Percentiles rank a stretch among this genome's conserved stretches.
phyloP scores from a whole-genome alignment of 1,139 yeast genomes.

The Yamadazyma blattariae region DNA sequence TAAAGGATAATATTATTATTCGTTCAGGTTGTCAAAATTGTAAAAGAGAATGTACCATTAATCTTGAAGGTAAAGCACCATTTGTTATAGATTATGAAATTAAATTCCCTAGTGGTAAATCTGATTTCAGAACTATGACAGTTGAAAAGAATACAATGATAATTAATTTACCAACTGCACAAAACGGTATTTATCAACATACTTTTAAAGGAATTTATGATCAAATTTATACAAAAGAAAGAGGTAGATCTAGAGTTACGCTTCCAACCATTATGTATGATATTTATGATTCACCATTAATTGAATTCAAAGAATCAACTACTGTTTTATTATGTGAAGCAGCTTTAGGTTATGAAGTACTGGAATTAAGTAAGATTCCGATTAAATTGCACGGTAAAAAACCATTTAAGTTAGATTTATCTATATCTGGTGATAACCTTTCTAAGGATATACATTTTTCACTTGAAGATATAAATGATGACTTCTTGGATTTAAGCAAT shows the following conservation, averaged over 20 bases:
- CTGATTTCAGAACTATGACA: constrained; percentile 33
- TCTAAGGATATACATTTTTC: constrained; percentile 5
- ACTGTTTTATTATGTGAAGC: constrained; percentile 56
- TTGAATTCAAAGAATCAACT: constrained; percentile 46
- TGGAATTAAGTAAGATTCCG: constrained; percentile 45
- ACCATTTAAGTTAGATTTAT: constrained; percentile 60
- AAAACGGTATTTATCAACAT: constrained; percentile 60
- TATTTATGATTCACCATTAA: constrained; percentile 61
- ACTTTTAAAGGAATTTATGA: constrained; percentile 65
- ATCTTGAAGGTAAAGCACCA: constrained; percentile 63
- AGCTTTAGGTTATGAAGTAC: constrained; percentile 32
- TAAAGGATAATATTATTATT: constrained; percentile 18
- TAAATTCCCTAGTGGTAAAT: constrained; percentile 53
- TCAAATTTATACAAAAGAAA: constrained; percentile 50
- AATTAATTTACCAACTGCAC: constrained; percentile 33
- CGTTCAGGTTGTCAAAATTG: constrained; percentile 35
- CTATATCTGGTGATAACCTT: constrained; percentile 23
- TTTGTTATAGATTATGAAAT: constrained; percentile 70
- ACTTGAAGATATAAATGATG: constrained; percentile 3
- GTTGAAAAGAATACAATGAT: constrained; percentile 23
- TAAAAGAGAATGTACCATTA: constrained; percentile 21
- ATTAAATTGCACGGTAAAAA: constrained; percentile 55
- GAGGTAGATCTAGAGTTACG: constrained; percentile 10
- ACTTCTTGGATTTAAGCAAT: constrained; percentile 13
- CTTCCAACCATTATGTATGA: constrained; percentile 53